A percentile compares a stretch with the other conserved stretches of the same genome.
These are phyloP conservation scores for Cladosporium colombiae DNA, from an alignment of 2,329 filamentous ascomycete genomes.

Conservation along the genomic window DNA sequence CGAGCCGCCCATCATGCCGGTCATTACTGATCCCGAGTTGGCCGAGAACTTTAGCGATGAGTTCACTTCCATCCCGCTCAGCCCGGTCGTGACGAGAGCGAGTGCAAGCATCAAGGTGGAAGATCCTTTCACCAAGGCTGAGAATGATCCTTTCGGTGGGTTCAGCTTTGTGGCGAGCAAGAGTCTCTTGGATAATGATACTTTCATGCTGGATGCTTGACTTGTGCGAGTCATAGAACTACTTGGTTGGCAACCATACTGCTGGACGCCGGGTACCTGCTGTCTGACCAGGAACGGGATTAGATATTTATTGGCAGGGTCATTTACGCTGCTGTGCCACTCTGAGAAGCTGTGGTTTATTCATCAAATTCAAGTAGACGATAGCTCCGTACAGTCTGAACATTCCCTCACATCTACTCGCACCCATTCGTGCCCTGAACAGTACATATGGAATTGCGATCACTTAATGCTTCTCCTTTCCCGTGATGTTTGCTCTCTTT, in stretches of 20 bases:
- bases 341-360: not conserved
- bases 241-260: not conserved
- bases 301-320: not conserved
- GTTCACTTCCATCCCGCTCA: slow-evolving; percentile 83
- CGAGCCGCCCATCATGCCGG: slow-evolving; percentile 83
- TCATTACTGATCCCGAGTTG: slow-evolving; percentile 92
- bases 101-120: slow-evolving; percentile 23
- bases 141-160: slow-evolving; percentile 53
- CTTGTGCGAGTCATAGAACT: not conserved
- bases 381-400: not conserved
- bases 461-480: not conserved
- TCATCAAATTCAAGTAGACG: not conserved
- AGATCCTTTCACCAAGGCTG: slow-evolving; percentile 28
- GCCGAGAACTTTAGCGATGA: slow-evolving; percentile 96
- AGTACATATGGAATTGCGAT: not conserved
- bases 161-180: slow-evolving; percentile 57
- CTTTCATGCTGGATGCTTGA: slow-evolving; percentile 39
- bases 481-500: not conserved
- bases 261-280: not conserved
- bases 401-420: not conserved
- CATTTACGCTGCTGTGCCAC: not conserved
- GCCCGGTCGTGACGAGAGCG: slow-evolving; percentile 58
- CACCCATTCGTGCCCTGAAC: not conserved
- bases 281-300: not conserved
- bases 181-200: slow-evolving; percentile 48